phyloP scores from a whole-genome alignment of 495 filamentous ascomycete species.

The Penicillium argentinense region DNA sequence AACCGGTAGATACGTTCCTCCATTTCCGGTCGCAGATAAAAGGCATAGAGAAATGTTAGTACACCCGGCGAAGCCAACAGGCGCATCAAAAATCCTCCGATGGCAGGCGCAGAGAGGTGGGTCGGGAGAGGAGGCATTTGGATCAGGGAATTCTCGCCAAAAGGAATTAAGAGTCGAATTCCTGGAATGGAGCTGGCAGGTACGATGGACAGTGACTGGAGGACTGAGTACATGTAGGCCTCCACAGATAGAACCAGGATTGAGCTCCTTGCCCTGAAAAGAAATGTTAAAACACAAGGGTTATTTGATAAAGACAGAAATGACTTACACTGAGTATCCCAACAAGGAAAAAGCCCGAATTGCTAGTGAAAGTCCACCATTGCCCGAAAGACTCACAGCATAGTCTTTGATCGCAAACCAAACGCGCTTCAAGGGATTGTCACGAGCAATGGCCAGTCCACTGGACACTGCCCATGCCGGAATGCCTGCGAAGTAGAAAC shows the following conservation, averaged over 20 bases:
- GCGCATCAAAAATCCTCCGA: constrained; percentile 24
- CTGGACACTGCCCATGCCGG: constrained; percentile 45
- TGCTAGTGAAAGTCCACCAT: constrained; percentile 25
- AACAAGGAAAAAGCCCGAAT: constrained; percentile 32
- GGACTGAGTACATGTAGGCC: constrained; percentile 47
- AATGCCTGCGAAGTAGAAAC: constrained; percentile 47
- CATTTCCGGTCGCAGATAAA: constrained; percentile 39
- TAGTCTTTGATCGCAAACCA: constrained; percentile 30
- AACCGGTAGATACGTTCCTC: constrained; percentile 46
- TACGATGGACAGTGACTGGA: constrained; percentile 49
- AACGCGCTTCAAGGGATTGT: constrained; percentile 39
- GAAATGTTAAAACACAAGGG: neutral
- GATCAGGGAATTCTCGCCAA: constrained; percentile 35
- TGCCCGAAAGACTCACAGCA: constrained; percentile 20
- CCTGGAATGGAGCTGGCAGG: constrained; percentile 34
- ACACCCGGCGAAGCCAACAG: constrained; percentile 36
- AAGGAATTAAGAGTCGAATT: constrained; percentile 34
- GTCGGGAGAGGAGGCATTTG: constrained; percentile 33
- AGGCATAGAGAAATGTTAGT: constrained; percentile 36
- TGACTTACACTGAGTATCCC: constrained; percentile 35
- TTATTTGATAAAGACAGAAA: neutral
- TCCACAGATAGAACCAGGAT: constrained; percentile 44
- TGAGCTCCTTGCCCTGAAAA: constrained; percentile 32
- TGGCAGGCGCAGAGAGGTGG: constrained; percentile 29
- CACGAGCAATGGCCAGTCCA: constrained; percentile 39